Evolutionary conservation across 2,329 filamentous ascomycete genomes (phyloP).

Genomic region (Pyrenophora tritici-repentis): DNA sequence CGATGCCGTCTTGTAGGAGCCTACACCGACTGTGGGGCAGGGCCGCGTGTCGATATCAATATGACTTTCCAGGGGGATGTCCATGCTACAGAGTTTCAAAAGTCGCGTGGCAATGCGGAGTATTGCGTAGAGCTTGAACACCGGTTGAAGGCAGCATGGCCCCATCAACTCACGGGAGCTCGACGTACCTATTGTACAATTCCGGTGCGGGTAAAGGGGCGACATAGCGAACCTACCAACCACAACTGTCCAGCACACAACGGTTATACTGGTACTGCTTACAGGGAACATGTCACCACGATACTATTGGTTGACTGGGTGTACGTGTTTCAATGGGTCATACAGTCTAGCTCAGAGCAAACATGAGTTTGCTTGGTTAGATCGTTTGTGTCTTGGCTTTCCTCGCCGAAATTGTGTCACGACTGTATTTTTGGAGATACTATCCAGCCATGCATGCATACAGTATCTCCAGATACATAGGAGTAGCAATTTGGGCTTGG

Average conservation of each 20-base stretch:
- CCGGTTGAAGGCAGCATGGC: not conserved
- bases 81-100: not conserved
- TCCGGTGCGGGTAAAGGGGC: not conserved
- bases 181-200: constrained; percentile 4
- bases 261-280: constrained; percentile 1
- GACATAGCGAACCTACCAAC: not conserved
- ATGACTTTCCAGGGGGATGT: not conserved
- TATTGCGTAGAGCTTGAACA: not conserved
- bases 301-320: not conserved
- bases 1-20: not conserved
- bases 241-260: not conserved
- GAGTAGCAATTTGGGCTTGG: too few relatives aligned
- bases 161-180: not conserved
- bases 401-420: too few relatives aligned
- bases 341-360: not conserved
- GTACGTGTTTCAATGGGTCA: constrained; percentile 2
- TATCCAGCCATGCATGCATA: too few relatives aligned
- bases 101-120: not conserved
- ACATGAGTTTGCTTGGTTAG: not conserved
- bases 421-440: too few relatives aligned
- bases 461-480: too few relatives aligned
- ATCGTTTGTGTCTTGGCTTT: too few relatives aligned
- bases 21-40: not conserved
- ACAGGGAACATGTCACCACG: not conserved
- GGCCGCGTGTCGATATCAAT: constrained; percentile 6